Evolutionary conservation across 164 flowering plant genomes (phyloP).

Genomic region (Dillenia turbinata): DNA sequence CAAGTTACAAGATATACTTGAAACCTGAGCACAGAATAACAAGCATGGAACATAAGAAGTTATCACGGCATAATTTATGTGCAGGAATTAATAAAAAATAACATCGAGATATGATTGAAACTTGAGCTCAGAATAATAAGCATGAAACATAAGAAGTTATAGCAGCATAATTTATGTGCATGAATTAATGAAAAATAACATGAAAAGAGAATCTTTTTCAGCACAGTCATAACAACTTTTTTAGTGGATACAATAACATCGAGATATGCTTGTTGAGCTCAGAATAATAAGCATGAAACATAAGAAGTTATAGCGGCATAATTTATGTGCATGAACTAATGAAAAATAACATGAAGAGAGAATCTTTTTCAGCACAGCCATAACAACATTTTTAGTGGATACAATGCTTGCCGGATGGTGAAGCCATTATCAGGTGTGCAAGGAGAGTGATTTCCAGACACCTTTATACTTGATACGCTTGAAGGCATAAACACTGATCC

Average conservation of each 20-base stretch:
- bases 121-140: too few relatives aligned
- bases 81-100: too few relatives aligned
- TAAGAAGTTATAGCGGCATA: too few relatives aligned
- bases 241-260: slow-evolving; percentile 57
- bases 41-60: too few relatives aligned
- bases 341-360: neutral
- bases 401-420: slow-evolving; percentile 42
- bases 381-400: slow-evolving; percentile 40
- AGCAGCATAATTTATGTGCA: too few relatives aligned
- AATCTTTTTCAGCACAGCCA: neutral
- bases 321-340: too few relatives aligned
- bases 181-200: neutral
- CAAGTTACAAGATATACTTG: too few relatives aligned
- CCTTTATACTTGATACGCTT: slow-evolving; percentile 54
- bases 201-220: neutral
- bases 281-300: too few relatives aligned
- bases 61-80: too few relatives aligned
- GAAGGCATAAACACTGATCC: slow-evolving; percentile 37
- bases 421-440: slow-evolving; percentile 19
- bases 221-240: neutral
- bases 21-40: too few relatives aligned
- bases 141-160: too few relatives aligned
- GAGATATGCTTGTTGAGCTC: too few relatives aligned
- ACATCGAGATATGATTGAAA: neutral
- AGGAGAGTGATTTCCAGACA: slow-evolving; percentile 22